These are phyloP conservation scores for Pseudotulostoma volvatum DNA, from an alignment of 495 filamentous ascomycete species.

Conservation along the genomic window DNA sequence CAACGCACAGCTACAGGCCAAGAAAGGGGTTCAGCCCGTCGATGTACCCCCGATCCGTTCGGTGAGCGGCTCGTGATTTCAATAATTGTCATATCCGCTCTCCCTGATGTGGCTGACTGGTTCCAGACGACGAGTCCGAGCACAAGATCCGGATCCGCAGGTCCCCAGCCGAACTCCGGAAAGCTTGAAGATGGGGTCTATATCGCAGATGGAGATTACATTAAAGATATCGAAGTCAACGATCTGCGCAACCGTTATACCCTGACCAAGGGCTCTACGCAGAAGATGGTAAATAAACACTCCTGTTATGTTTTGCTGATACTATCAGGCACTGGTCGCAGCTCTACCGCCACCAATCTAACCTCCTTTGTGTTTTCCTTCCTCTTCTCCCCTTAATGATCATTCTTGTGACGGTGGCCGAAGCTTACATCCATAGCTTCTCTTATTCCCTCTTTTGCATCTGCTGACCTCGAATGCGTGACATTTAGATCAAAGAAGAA, in stretches of 20 bases:
- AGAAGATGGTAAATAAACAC: slow-evolving; percentile 91
- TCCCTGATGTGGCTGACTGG: slow-evolving; percentile 14
- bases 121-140: slow-evolving; percentile 34
- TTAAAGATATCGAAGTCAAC: slow-evolving; percentile 97
- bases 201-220: slow-evolving; percentile 88
- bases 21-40: slow-evolving; percentile 84
- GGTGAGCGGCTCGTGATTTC: no score
- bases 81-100: no score
- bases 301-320: slow-evolving; percentile 67
- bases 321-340: slow-evolving; percentile 37
- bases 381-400: slow-evolving; percentile 11
- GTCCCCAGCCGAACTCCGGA: slow-evolving; percentile 32
- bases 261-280: slow-evolving; percentile 91
- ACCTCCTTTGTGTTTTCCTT: slow-evolving; percentile 14
- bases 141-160: slow-evolving; percentile 24
- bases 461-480: slow-evolving; percentile 92
- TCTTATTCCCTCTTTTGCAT: slow-evolving; percentile 67
- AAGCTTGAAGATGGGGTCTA: slow-evolving; percentile 77
- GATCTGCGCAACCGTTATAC: slow-evolving; percentile 93
- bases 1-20: slow-evolving; percentile 81
- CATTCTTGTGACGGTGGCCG: slow-evolving; percentile 42
- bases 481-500: slow-evolving; percentile 98
- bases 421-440: slow-evolving; percentile 82
- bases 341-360: slow-evolving; percentile 19
- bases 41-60: slow-evolving; percentile 80